Evolutionary conservation across 2,329 filamentous ascomycete genomes (phyloP), one percentile per base, ranked within the genome.

Genomic region (Aspergillus quadrilineatus): DNA sequence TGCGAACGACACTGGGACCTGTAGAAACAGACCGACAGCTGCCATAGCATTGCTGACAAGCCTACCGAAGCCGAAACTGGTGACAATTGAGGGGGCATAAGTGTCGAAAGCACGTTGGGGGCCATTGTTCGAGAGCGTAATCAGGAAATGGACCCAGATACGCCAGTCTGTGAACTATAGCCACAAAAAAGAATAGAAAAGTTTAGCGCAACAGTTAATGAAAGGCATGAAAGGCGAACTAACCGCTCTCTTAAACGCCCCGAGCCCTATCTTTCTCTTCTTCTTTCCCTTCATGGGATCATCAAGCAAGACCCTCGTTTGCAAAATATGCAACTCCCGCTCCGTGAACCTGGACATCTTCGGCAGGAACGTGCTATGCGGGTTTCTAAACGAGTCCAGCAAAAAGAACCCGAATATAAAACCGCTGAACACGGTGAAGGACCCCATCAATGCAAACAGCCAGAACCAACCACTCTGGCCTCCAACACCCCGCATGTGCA

Each of bases 61-160:
- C 29, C 22, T 44, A 2, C 52, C 53, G 22, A 60, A 60, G 15
- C 58, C 58, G 8, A 60, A 60, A 4, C 55, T 55, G 8, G 49
- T 58, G n/a, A 60, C 47, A 9, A 60, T 58, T 4, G 55, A 58
- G 12, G 58, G 58, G 6, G 56, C 56, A 29, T 60, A 60, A 2
- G 56, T 58, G 47, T 55, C 56, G 22, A 58, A 55, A 6, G 51
- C 56, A 14, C 52, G 56, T 7, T 51, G 52, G 6, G 56, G 52
- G 12, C 56, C 52, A n/a, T 55, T 58, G 42, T 55, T 51, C 10
- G 28, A 36, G 5, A 60, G 52, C 1, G 55, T 60, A 36, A 60
- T 53, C 6, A 60, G 44, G 29, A 60, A 60, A 14, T 60, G 58
- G 3, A 55, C n/a, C 43, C 52, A 53, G 52, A 57, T 57, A 22